phyloP scores from a whole-genome alignment of 768 basidiomycete species.

The Leccinum disarticulatum region DNA sequence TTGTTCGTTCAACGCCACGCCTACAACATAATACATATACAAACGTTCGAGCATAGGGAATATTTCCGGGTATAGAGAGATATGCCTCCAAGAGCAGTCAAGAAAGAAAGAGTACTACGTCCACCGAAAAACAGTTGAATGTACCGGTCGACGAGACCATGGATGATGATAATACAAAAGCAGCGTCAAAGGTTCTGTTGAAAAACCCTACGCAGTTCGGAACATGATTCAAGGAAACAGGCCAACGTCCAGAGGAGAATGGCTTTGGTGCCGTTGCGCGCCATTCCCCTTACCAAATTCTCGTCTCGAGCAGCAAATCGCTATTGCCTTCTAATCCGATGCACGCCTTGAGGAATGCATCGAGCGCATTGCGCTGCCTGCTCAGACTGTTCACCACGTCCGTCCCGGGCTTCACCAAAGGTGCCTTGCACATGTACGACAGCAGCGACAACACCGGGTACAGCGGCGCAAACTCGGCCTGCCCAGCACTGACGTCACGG shows the following conservation, averaged over 20 bases:
- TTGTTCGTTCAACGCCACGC: neutral
- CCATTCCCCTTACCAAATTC: conserved; percentile 71
- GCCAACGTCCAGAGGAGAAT: neutral
- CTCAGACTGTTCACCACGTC: conserved; percentile 95
- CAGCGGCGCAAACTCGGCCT: conserved; percentile 73
- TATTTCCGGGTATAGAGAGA: neutral
- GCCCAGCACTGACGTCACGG: conserved; percentile 49
- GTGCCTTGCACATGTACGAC: conserved; percentile 97
- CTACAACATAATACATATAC: neutral
- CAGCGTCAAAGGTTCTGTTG: neutral
- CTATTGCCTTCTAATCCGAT: conserved; percentile 80
- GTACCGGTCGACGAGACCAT: neutral
- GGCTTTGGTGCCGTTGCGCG: neutral
- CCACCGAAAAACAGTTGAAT: neutral
- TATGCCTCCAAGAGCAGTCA: neutral
- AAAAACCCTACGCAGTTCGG: neutral
- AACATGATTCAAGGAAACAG: neutral
- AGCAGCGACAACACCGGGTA: conserved; percentile 92
- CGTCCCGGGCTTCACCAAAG: conserved; percentile 91
- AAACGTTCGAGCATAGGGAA: neutral
- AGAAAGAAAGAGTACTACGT: neutral
- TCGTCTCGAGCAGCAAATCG: conserved; percentile 83
- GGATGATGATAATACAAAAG: neutral
- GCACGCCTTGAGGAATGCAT: conserved; percentile 93
- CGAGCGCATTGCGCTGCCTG: conserved; percentile 93